A percentile compares a stretch with the other conserved stretches of the same genome.
Evolutionary conservation across 129 eudicot genomes (phyloP).

Genomic region (Mikania micrantha): DNA sequence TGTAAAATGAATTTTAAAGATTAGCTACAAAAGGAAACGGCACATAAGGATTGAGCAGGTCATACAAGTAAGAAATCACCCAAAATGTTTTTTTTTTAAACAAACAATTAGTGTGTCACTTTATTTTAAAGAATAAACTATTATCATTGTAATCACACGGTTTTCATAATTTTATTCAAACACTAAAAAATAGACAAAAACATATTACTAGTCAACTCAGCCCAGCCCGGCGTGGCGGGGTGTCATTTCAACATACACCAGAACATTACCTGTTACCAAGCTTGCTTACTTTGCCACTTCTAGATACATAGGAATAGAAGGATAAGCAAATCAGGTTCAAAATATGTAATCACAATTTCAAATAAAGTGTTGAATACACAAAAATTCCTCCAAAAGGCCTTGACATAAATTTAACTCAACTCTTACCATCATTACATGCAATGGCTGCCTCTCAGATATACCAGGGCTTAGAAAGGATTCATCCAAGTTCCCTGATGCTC

Average conservation of each 20-base stretch:
- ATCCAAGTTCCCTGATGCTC: slow-evolving; percentile 82
- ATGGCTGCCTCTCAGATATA: slow-evolving; percentile 88
- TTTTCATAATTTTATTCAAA: not conserved
- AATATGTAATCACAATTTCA: not conserved
- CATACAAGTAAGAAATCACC: not conserved
- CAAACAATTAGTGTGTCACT: not conserved
- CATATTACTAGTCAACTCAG: not conserved
- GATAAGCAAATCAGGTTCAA: not conserved
- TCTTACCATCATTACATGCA: slow-evolving; percentile 97
- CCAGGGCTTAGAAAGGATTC: slow-evolving; percentile 79
- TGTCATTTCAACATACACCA: not conserved
- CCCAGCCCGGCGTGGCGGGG: not conserved
- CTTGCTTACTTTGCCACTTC: not conserved
- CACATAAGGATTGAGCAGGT: not conserved
- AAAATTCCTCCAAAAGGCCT: not conserved
- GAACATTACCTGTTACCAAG: not conserved
- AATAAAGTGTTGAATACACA: not conserved
- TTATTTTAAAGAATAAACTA: not conserved
- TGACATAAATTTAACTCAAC: not conserved
- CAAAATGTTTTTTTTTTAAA: not conserved
- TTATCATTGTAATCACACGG: not conserved
- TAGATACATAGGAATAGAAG: not conserved
- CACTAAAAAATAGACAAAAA: not conserved
- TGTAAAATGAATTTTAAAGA: not conserved
- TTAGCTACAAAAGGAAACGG: not conserved